Evolutionary conservation across 2,329 filamentous ascomycete species (phyloP), one percentile per base, ranked within the genome.

Genomic region (Zymoseptoria pseudotritici): DNA sequence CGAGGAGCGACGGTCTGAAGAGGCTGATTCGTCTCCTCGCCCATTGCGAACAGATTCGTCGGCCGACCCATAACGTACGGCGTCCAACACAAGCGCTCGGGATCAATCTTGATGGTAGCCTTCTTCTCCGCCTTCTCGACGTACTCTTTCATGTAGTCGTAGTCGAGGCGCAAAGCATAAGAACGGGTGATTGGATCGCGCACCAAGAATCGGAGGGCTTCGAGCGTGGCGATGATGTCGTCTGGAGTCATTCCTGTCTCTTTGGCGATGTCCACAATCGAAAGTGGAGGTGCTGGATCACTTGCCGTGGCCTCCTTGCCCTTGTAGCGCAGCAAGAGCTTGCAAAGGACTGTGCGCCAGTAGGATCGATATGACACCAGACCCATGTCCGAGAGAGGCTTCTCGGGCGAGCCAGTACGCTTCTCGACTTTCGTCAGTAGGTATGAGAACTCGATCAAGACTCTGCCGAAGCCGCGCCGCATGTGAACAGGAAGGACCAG

Each of bases 401-500:
- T 99, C 74, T 99, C 94, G 0, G 94, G 94, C 1, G 93, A 97
- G 9, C 94, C 94, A 0, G 91, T 95, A 75, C 97, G 96, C 68
- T 87, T 84, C 75, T 99, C 94, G 0, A 95, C 90, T 56, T 91
- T 86, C 0, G 95, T 97, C 53, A 99, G 83, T 6, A 99, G 86
- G 72, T 99, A 99, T 1, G 94, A 99, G 73, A 99, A 99, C 73
- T 99, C 94, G 68, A 99, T 99, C 53, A 99, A 83, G 21, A 97
- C 86, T 70, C 97, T 93, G 5, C 95, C 94, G 68, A 97, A 99
- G 59, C 94, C 94, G 74, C 97, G 96, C 58, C 95, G 87, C 77
- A 97, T 93, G 72, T 97, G 94, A 58, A 97, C 97, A 0, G 94
- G 94, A 49, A 99, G 79, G 3, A 96, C 96, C 54, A 99, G 79